Evolutionary conservation across 1,284 basidiomycete genomes (phyloP).

Genomic region (Amylostereum chailletii): DNA sequence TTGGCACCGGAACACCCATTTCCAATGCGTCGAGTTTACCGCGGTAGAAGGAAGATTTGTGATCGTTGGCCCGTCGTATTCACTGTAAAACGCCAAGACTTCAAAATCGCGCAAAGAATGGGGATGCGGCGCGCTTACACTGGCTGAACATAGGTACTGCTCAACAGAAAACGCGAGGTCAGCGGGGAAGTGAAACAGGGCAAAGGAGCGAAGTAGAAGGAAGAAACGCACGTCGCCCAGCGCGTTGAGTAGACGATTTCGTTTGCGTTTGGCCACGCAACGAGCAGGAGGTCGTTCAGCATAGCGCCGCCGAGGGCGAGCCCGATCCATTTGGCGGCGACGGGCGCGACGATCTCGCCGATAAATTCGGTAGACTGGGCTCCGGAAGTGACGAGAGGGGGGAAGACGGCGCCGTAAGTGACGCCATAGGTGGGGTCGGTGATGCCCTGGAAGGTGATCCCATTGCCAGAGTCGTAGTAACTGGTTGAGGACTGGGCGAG

Average conservation of each 20-base stretch:
- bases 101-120: not conserved
- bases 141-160: conserved; percentile 37
- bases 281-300: conserved; percentile 43
- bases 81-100: conserved; percentile 8
- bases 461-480: conserved; percentile 43
- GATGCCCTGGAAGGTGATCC: conserved; percentile 45
- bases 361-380: conserved; percentile 43
- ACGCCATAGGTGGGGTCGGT: conserved; percentile 41
- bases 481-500: conserved; percentile 28
- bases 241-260: conserved; percentile 43
- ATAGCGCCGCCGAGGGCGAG: conserved; percentile 44
- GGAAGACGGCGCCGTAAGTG: conserved; percentile 45
- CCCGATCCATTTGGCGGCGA: conserved; percentile 44
- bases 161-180: conserved; percentile 2
- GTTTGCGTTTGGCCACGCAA: conserved; percentile 50
- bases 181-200: not conserved
- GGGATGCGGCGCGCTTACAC: conserved; percentile 21
- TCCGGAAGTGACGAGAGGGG: conserved; percentile 30
- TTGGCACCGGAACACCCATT: conserved; percentile 25
- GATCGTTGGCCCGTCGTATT: conserved; percentile 19
- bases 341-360: conserved; percentile 50
- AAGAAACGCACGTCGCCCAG: conserved; percentile 35
- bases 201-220: not conserved
- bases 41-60: conserved; percentile 21
- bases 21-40: conserved; percentile 26